Evolutionary conservation across 2,329 filamentous ascomycete species (phyloP).

Genomic region (Diplocarpon rosae): DNA sequence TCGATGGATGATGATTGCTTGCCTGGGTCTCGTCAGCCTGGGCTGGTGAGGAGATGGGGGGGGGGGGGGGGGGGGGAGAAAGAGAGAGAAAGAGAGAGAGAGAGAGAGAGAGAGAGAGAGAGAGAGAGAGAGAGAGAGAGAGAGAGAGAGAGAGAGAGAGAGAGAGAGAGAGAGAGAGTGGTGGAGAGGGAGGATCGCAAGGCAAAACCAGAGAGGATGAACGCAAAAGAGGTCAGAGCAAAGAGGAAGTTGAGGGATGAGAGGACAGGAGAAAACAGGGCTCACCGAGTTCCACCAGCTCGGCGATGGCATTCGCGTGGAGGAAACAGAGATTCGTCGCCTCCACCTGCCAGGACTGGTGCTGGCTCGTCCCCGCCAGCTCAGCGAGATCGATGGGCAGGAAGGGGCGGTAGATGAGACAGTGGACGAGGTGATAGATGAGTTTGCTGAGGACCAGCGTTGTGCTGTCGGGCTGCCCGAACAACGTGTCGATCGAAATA

Average conservation of each 20-base stretch:
- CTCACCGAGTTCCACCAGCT: constrained; percentile 63
- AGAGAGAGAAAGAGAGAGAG: too few relatives aligned
- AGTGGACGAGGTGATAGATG: constrained; percentile 79
- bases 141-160: too few relatives aligned
- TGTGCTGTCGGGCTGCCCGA: constrained; percentile 68
- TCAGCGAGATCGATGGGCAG: constrained; percentile 75
- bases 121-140: too few relatives aligned
- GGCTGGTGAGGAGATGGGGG: too few relatives aligned
- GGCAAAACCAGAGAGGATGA: too few relatives aligned
- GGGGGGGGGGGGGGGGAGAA: too few relatives aligned
- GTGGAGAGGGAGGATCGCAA: too few relatives aligned
- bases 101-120: too few relatives aligned
- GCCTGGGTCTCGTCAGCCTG: constrained; percentile 6
- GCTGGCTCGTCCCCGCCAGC: constrained; percentile 67
- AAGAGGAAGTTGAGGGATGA: too few relatives aligned
- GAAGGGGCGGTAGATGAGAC: constrained; percentile 77
- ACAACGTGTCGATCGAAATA: constrained; percentile 61
- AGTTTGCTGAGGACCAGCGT: constrained; percentile 73
- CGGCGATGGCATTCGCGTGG: constrained; percentile 78
- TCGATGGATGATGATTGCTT: constrained; percentile 64
- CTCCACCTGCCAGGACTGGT: constrained; percentile 88
- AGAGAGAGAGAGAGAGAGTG: too few relatives aligned
- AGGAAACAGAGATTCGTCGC: constrained; percentile 79
- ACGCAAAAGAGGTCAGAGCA: too few relatives aligned
- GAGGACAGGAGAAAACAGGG: neutral